Percentiles rank a stretch among this genome's conserved stretches.
Evolutionary conservation across 768 basidiomycete species (phyloP).

Genomic region (Trametes cubensis): DNA sequence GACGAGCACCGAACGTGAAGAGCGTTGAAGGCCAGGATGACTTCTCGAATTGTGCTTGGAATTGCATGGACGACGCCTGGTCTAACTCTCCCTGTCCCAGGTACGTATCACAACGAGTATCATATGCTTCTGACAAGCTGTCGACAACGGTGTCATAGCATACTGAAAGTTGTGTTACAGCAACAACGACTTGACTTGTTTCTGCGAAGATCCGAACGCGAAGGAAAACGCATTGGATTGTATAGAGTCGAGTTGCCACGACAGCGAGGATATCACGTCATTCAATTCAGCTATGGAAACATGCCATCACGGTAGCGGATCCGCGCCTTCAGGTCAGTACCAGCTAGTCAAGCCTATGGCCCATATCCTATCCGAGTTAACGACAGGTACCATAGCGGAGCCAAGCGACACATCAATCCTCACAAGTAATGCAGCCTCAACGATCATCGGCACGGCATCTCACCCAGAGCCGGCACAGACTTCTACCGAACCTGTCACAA

Average conservation of each 20-base stretch:
- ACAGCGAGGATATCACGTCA: background rate
- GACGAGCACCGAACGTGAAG: no score
- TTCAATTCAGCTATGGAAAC: background rate
- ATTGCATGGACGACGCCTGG: background rate
- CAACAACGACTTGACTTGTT: background rate
- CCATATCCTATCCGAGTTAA: no score
- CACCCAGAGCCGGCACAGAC: no score
- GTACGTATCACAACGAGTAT: background rate
- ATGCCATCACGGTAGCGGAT: background rate
- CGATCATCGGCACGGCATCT: no score
- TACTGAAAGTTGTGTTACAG: background rate
- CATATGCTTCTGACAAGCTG: background rate
- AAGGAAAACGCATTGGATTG: background rate
- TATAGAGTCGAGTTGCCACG: background rate
- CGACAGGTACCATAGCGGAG: no score
- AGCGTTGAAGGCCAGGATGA: background rate
- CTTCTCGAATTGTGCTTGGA: background rate
- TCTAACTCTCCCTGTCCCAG: background rate
- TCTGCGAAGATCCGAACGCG: background rate
- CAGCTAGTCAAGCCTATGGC: no score
- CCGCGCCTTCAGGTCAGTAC: background rate
- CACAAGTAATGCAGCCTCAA: no score
- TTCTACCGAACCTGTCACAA: no score
- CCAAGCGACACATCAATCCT: no score
- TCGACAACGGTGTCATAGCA: background rate